Evolutionary conservation across 495 filamentous ascomycete genomes (phyloP), one percentile per base, ranked within the genome.

Genomic region (Bombardia bombarda): DNA sequence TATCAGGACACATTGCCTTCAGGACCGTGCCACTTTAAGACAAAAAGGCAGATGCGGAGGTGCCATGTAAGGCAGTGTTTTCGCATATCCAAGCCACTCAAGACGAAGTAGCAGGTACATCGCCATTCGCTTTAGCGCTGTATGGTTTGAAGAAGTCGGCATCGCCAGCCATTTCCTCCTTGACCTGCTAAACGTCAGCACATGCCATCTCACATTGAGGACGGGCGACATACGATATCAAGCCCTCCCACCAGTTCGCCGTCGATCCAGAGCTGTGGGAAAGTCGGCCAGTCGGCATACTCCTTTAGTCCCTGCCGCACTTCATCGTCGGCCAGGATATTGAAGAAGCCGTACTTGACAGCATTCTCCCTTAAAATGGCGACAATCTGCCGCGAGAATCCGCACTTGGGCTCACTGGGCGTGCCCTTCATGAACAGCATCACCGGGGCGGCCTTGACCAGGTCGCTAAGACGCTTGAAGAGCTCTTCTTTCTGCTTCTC

Each of bases 391-490:
- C 90, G 74, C 49, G 85, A 92, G 69, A 96, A 98, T 2, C 92
- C 92, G 60, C 92, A 98, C 65, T 96, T 88, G 6, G 92, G 92
- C 43, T 79, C 74, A 50, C 80, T 86, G 0, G 92, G 92, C 1
- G 93, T 95, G 25, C 92, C 86, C 62, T 87, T 88, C 82, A 88
- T 87, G 68, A 98, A 98, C 42, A 98, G 74, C 92, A 97, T 96
- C 16, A 97, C 90, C 3, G 89, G 87, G 22, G 93, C 92, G 3
- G 93, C 92, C 65, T 85, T 92, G 38, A 96, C 89, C 26, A 97
- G 71, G 40, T 88, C 79, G 7, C 59, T 69, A 9, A 99, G 74
- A 28, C 92, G 73, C 46, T 79, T 78, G 49, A 83, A 77, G 26
- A 97, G 71, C 37, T 87, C 84, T 61, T 92, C 85, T 69, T 87